Conservation (phyloP, 371 early-diverging fungal genomes). For the Mortierella sp. region DNA sequence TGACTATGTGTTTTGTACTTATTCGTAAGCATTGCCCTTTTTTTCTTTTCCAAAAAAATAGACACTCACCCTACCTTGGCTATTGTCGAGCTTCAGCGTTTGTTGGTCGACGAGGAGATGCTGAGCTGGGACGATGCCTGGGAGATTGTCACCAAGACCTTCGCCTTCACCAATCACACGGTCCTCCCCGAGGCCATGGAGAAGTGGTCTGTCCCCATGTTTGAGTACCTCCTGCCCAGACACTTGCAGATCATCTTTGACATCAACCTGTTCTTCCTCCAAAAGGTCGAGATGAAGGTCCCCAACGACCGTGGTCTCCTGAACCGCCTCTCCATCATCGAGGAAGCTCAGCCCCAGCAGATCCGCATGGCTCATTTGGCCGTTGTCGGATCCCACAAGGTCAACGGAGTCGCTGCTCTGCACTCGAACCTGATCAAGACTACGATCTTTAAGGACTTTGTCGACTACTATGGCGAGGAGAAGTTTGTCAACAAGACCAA, state of each 20-base stretch:
- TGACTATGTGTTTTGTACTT: too few relatives aligned
- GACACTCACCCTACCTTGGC: conserved; percentile 87
- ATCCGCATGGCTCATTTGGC: conserved; percentile 81
- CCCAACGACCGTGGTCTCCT: conserved; percentile 91
- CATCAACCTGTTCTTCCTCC: conserved; percentile 95
- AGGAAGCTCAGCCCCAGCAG: conserved; percentile 88
- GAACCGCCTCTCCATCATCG: conserved; percentile 90
- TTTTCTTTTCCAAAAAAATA: conserved; percentile 39
- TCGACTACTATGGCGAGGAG: conserved; percentile 82
- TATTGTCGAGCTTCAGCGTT: conserved; percentile 89
- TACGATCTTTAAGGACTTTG: conserved; percentile 89
- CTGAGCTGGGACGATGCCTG: conserved; percentile 94
- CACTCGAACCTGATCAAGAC: conserved; percentile 91
- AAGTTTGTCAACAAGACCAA: conserved; percentile 95
- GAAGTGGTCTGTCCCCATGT: conserved; percentile 93
- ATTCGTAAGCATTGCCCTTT: conserved; percentile 8
- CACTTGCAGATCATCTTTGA: conserved; percentile 96
- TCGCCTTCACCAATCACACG: conserved; percentile 97
- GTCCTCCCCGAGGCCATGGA: conserved; percentile 96
- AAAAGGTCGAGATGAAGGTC: conserved; percentile 84
- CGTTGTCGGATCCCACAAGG: conserved; percentile 84
- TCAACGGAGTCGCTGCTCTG: conserved; percentile 94
- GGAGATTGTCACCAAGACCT: conserved; percentile 88
- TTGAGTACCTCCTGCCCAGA: conserved; percentile 89
- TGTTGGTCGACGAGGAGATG: conserved; percentile 89